Evolutionary conservation across 2,329 filamentous ascomycete species (phyloP).

Genomic region (Microascus cirrosus): DNA sequence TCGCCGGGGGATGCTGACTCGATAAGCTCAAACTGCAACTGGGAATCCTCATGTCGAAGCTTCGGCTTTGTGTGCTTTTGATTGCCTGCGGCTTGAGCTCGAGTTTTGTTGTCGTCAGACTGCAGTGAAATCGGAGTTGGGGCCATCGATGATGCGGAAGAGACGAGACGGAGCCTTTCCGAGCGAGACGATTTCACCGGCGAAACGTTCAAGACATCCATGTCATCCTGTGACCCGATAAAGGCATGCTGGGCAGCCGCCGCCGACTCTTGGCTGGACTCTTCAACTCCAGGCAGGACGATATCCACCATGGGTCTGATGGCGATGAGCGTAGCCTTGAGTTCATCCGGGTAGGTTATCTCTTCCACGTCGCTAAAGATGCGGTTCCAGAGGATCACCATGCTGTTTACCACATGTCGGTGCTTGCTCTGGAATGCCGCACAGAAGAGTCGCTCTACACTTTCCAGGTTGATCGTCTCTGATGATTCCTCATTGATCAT

Average conservation of each 20-base stretch:
- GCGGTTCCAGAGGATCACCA: constrained; percentile 53
- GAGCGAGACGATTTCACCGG: constrained; percentile 1
- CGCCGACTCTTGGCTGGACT: constrained; percentile 21
- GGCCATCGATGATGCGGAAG: background rate
- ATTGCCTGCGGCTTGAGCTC: background rate
- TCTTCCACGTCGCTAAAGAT: constrained; percentile 50
- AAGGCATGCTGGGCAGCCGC: constrained; percentile 28
- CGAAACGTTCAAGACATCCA: constrained; percentile 15
- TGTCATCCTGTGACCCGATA: constrained; percentile 35
- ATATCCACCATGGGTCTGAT: constrained; percentile 43
- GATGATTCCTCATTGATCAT: constrained; percentile 23
- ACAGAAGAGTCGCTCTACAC: constrained; percentile 43
- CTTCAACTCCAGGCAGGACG: constrained; percentile 25
- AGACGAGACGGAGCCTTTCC: constrained; percentile 1
- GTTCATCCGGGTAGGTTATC: constrained; percentile 51
- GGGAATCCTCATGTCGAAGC: constrained; percentile 69
- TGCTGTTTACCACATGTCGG: constrained; percentile 37
- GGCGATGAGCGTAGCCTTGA: constrained; percentile 52
- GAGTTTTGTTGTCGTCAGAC: background rate
- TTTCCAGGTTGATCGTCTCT: constrained; percentile 32
- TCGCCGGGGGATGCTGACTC: constrained; percentile 41
- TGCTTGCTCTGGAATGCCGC: constrained; percentile 49
- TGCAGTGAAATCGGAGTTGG: background rate
- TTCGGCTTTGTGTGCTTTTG: constrained; percentile 28
- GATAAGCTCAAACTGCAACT: constrained; percentile 65